These are phyloP conservation scores for Gliomastix tumulicola DNA, from an alignment of 2,329 filamentous ascomycete genomes.

Conservation along the genomic window DNA sequence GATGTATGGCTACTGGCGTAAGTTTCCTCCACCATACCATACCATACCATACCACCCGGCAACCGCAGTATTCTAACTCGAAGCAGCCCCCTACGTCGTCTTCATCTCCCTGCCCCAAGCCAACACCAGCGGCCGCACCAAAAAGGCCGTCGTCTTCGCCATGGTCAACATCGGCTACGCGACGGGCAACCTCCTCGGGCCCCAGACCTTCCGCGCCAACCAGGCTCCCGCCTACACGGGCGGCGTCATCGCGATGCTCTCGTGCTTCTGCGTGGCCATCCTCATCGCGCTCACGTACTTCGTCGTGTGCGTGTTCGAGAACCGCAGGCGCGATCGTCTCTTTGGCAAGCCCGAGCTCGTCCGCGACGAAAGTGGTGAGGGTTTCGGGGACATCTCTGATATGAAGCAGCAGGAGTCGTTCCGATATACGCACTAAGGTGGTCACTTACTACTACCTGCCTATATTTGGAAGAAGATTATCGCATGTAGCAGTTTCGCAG, in stretches of 20 bases:
- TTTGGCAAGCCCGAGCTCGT: conserved; percentile 9
- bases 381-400: conserved; percentile 7
- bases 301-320: neutral
- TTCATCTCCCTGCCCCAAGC: neutral
- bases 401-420: conserved; percentile 10
- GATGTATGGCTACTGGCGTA: conserved; percentile 3
- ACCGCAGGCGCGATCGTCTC: conserved; percentile 5
- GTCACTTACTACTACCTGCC: too few species aligned
- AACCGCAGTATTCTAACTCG: too few species aligned
- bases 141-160: neutral
- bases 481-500: too few species aligned
- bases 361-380: conserved; percentile 6
- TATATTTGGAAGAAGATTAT: too few species aligned
- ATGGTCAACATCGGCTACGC: neutral
- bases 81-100: neutral
- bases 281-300: conserved; percentile 1
- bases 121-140: neutral
- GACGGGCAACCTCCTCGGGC: neutral
- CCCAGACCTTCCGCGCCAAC: conserved; percentile 1
- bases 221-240: neutral
- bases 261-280: neutral
- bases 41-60: neutral
- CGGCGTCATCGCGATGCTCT: neutral
- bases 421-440: conserved; percentile 8
- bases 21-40: neutral